Conservation (phyloP, 495 filamentous ascomycete genomes). For the Amorphotheca resinae region DNA sequence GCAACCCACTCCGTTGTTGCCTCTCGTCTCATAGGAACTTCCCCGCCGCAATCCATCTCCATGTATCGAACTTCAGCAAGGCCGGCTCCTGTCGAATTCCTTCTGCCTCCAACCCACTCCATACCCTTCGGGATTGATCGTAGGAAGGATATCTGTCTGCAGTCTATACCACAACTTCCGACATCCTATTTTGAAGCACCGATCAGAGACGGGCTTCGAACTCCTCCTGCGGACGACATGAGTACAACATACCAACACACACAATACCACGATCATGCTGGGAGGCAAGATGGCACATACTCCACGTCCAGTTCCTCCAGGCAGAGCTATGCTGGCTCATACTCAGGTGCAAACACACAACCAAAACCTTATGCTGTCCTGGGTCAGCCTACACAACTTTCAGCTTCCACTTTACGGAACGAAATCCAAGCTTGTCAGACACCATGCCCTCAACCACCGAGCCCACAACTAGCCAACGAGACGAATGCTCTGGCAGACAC, state of each 20-base stretch:
- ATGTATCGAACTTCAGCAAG: slow-evolving; percentile 20
- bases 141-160: slow-evolving; percentile 9
- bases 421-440: slow-evolving; percentile 22
- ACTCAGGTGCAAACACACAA: slow-evolving; percentile 4
- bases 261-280: slow-evolving; percentile 25
- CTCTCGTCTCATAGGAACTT: neutral
- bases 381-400: slow-evolving; percentile 6
- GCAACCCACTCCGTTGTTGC: neutral
- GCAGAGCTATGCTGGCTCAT: slow-evolving; percentile 7
- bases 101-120: slow-evolving; percentile 7
- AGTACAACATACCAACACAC: slow-evolving; percentile 34
- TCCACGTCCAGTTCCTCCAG: slow-evolving; percentile 21
- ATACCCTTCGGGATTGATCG: slow-evolving; percentile 5
- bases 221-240: slow-evolving; percentile 35
- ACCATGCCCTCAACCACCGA: slow-evolving; percentile 21
- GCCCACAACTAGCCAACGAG: slow-evolving; percentile 6
- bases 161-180: slow-evolving; percentile 3
- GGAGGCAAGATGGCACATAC: slow-evolving; percentile 25
- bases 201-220: slow-evolving; percentile 29
- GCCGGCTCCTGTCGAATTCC: slow-evolving; percentile 19
- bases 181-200: slow-evolving; percentile 17
- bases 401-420: slow-evolving; percentile 8
- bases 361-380: slow-evolving; percentile 13
- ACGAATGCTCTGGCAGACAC: slow-evolving; percentile 12
- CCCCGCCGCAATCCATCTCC: slow-evolving; percentile 3